Evolutionary conservation across 169 alveolate genomes (phyloP), one percentile per base, ranked within the genome.

Genomic region (Blepharisma undulans): DNA sequence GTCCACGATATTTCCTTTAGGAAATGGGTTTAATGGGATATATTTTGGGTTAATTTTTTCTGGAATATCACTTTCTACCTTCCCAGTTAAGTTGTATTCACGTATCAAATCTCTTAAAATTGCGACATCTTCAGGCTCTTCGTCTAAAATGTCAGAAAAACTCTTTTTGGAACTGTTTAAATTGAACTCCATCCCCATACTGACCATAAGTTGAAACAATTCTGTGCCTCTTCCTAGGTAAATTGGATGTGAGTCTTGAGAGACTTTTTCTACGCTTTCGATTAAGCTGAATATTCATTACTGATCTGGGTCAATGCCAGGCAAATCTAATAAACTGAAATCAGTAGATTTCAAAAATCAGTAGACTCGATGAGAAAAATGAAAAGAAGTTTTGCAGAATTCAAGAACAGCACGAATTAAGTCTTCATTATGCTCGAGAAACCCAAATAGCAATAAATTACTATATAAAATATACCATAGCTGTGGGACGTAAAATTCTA

Each of bases 401-500:
- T 33, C 48, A 12, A 88, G 21, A 30, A 88, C 59, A 0, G 72
- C 29, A 0, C 66, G 32, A 22, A 59, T 18, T n/a, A 86, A 21
- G 14, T 60, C 48, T 27, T 88, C 79, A 19, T 21, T 21, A 14
- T 88, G 33, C 32, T 88, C 85, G 21, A 21, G 14, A 25, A 61
- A 66, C 0, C 29, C 59, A 76, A 32, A 88, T 16, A 88, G 87
- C 8, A 88, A 22, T 30, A 72, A 33, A 72, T 88, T 88, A 59
- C 91, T 86, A 21, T 25, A 72, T 86, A 86, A 32, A 29, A n/a
- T 18, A 4, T 86, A 86, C 91, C 80, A 71, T 12, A 88, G 32
- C 22, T 88, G 92, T 19, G 92, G 92, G 10, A 88, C 72, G 25
- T 88, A 88, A 76, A 88, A 88, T 33, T 88, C 92, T 74, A 88